Evolutionary conservation across 2,329 filamentous ascomycete genomes (phyloP), one percentile per base, ranked within the genome.

Genomic region (Calonectria naviculata): DNA sequence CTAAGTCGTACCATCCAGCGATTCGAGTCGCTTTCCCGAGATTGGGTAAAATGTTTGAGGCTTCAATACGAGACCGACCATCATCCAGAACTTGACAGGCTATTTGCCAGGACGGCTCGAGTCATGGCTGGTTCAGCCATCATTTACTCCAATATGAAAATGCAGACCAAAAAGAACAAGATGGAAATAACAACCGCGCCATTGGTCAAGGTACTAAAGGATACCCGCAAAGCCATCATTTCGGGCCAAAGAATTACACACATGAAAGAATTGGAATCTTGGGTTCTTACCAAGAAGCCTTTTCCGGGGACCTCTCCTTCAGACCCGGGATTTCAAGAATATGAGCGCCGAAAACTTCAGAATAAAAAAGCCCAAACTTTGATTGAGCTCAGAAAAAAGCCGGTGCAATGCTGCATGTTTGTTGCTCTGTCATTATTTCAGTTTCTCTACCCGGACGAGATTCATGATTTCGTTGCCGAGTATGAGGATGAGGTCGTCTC

Each of bases 391-490:
- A 68, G 73, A 19, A 75, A 72, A 36, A 70, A 60, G 19, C 71
- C 73, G 19, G 54, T 75, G 6, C 73, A 75, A 58, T 75, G 73
- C 58, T 75, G 73, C 65, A 73, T 74, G 73, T 74, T 70, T 46
- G 54, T 72, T 6, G 67, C 69, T 2, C 21, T 74, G 29, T 65
- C 63, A 17, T 21, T 75, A 12, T 72, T 67, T 44, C 73, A 73
- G 49, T 47, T 72, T 31, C 67, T 75, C 10, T 65, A 72, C 26
- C 65, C 64, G 10, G 56, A 66, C 19, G 72, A 71, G 29, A 17
- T 65, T 12, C 67, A 74, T 31, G 73, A 75, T 24, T 71, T 75
- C 28, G 69, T 73, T 21, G 73, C 73, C 41, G 71, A 72, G 47
- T 75, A 75, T 56, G 73, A 75, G 41, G 69, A 73, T 21, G 73